Evolutionary conservation across 1,139 yeast genomes (phyloP), one percentile per base, ranked within the genome.

Genomic region (Fermentozyma sake): DNA sequence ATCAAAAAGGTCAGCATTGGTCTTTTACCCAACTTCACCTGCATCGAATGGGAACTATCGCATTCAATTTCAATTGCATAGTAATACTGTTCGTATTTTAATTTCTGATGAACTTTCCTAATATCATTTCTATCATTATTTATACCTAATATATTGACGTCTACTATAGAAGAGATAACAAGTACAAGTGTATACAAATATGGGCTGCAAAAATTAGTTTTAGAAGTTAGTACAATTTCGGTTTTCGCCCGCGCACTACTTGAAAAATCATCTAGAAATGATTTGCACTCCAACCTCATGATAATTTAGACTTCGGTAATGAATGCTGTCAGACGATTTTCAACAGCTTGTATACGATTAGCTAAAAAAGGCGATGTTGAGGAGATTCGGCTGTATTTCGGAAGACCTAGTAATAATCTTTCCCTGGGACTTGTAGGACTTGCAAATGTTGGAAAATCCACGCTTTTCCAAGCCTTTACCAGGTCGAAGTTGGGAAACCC

Each of bases 361-460:
- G 23, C 23, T 4, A 25, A 25, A 12, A 25, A 25, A 14, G 24
- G 14, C n/a, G 24, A 14, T 8, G 23, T 10, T 13, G 18, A 11
- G 3, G 14, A 14, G 12, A 22, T 18, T 12, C 13, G 18, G 24
- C 24, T 20, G 24, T 48, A 58, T 17, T 51, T 76, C 17, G 82
- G 83, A 3, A 54, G 82, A 20, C 66, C 76, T 8, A 69, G 78
- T 24, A 75, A 73, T 40, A 75, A 70, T 35, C 52, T 77, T 10
- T 63, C 77, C 12, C 61, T 57, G 47, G 73, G 72, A 7, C 76
- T 81, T 3, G 89, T 81, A 6, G 89, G 89, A 2, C 57, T 81
- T 17, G 89, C 91, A 18, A 81, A 81, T 43, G 86, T 81, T 22
- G 91, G 89, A 12, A 81, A 81, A 44, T 76, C 84, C 14, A 72